Evolutionary conservation across 2,329 filamentous ascomycete species (phyloP), one percentile per base, ranked within the genome.

Genomic region (Ceratocystis lukuohia): DNA sequence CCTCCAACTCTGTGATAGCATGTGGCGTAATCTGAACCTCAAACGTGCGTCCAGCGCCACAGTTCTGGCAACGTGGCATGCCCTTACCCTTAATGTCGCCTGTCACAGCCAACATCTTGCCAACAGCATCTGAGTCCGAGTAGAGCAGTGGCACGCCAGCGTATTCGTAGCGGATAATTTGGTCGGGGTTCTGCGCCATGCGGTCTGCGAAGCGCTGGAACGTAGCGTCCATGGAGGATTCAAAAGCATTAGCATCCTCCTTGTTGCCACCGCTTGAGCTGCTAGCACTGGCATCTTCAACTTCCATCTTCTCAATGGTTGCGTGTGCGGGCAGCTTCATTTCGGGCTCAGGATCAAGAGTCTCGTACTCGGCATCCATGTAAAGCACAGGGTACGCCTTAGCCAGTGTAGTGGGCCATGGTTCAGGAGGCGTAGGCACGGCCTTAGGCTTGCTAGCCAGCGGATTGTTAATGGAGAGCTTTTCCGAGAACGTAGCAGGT

Each of bases 11-110:
- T 37, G 85, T 84, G 71, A 99, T 99, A 2, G 91, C 87, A 73
- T 96, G 88, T 50, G 94, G 94, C 70, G 88, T 92, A 70, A 99
- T 79, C 79, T 99, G 94, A 67, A 96, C 80, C 80, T 99, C 94
- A 74, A 97, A 97, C 15, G 88, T 84, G 69, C 93, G 84, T 62
- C 82, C 79, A 0, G 81, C 83, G 7, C 88, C 88, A 75, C 94
- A 99, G 71, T 84, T 88, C 33, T 76, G 77, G 74, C 94, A 99
- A 8, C 85, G 78, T 1, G 93, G 91, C 33, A 96, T 84, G 1
- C 82, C 78, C 64, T 68, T 65, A 63, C 68, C 64, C 25, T 64
- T 64, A 3, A 20, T 20, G 17, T 28, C 28, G 25, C 50, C 50
- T 5, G 65, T 64, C 22, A 73, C 71, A 50, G 74, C 72, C 10